Evolutionary conservation across 768 basidiomycete species (phyloP), one percentile per base, ranked within the genome.

Genomic region (Russula brevipes): DNA sequence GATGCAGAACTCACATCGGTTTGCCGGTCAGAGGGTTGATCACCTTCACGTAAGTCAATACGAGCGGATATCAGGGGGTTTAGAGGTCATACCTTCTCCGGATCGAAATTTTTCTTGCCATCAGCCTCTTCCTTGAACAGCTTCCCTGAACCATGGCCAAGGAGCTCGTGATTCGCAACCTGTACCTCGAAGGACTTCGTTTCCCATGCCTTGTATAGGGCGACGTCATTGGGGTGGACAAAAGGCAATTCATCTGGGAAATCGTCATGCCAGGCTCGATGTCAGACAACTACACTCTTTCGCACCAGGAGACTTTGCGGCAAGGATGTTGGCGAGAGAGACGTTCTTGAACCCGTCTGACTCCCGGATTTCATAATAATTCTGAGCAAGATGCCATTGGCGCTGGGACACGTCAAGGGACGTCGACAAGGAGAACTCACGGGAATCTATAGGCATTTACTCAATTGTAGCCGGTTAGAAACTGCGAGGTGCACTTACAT

Each of bases 311-410:
- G 88, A 86, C 73, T 93, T 93, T n/a, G 92, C 92, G 11, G 89
- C 83, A 41, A 94, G 82, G 57, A 94, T 85, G 73, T 94, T 94
- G 1, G 87, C 84, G 33, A 94, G 80, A 0, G 88, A 90, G 44
- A 94, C 92, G 69, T 94, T 94, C 78, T 94, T 94, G 77, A 94
- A 94, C 0, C 93, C 93, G 41, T 80, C 79, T 3, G 84, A 81
- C 71, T 91, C 92, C 47, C 93, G 82, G 64, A 94, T 82, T 63
- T 91, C 84, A 69, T 91, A 93, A 69, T 93, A 92, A 69, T 91
- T 91, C 82, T 86, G 67, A 16, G 59, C 11, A 60, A 36, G 14
- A 53, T 10, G 16, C 11, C 53, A 56, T 50, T 30, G 53, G 41
- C 47, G 46, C 59, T 33, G 44, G 45, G 31, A n/a, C 39, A 41